phyloP scores from a whole-genome alignment of 257 asterid species.

The Prunella vulgaris region DNA sequence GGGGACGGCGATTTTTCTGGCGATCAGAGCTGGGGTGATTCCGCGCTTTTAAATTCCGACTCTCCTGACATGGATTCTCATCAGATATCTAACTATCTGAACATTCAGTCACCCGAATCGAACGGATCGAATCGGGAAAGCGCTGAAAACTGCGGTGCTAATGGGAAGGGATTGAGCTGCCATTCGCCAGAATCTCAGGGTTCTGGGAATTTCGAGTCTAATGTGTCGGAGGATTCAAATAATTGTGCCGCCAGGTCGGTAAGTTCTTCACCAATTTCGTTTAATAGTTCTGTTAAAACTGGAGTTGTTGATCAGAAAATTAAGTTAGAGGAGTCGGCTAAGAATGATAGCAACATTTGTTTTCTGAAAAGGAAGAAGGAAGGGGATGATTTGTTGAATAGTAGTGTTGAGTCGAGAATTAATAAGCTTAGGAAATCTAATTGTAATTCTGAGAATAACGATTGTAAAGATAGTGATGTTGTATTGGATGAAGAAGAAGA shows the following conservation, averaged over 20 bases:
- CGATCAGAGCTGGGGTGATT: conserved; percentile 43
- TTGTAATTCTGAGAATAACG: conserved; percentile 23
- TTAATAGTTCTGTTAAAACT: conserved; percentile 34
- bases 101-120: conserved; percentile 75
- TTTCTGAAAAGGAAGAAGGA: conserved; percentile 65
- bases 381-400: conserved; percentile 35
- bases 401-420: conserved; percentile 32
- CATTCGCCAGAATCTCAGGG: conserved; percentile 63
- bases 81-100: conserved; percentile 53
- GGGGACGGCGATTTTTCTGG: conserved; percentile 27
- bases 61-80: conserved; percentile 40
- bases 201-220: conserved; percentile 52
- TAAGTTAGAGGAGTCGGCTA: conserved; percentile 45
- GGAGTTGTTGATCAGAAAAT: conserved; percentile 51
- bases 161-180: conserved; percentile 48
- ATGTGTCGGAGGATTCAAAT: conserved; percentile 49
- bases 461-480: conserved; percentile 22
- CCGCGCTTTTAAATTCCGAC: conserved; percentile 41
- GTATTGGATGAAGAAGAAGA: conserved; percentile 65
- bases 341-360: conserved; percentile 23
- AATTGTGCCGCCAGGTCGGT: conserved; percentile 45
- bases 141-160: conserved; percentile 30
- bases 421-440: conserved; percentile 52
- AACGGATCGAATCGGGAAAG: conserved; percentile 54
- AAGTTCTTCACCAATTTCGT: conserved; percentile 54